Conservation (phyloP, 2,329 filamentous ascomycete species). For the Colletotrichum shisoi region DNA sequence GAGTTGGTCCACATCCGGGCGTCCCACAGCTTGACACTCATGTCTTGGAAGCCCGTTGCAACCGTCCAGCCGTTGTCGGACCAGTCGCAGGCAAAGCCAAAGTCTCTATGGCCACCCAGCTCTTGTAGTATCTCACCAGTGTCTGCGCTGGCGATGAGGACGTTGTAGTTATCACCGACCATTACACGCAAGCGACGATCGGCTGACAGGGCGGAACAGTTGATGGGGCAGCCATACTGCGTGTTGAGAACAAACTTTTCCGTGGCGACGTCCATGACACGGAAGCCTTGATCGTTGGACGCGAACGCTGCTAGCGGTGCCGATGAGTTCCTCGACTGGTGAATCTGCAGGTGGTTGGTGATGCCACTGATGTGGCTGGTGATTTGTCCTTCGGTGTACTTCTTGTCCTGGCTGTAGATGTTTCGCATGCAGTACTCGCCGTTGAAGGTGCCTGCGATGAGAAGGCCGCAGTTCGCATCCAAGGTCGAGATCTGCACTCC, state of each 20-base stretch:
- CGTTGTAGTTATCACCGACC: conserved; percentile 73
- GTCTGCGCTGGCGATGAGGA: conserved; percentile 74
- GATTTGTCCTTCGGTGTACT: conserved; percentile 56
- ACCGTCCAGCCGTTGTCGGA: conserved; percentile 78
- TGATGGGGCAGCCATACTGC: conserved; percentile 69
- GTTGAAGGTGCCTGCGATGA: conserved; percentile 67
- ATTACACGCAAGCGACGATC: conserved; percentile 75
- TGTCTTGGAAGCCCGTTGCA: conserved; percentile 80
- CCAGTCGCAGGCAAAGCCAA: conserved; percentile 81
- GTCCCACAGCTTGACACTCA: conserved; percentile 77
- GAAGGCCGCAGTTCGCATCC: conserved; percentile 61
- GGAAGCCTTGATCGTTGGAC: conserved; percentile 68
- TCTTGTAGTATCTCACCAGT: conserved; percentile 65
- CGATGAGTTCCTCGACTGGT: conserved; percentile 61
- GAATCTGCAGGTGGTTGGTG: conserved; percentile 70
- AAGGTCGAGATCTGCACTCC: conserved; percentile 60
- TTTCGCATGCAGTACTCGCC: conserved; percentile 63
- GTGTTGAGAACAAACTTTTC: conserved; percentile 64
- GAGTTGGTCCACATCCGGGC: conserved; percentile 71
- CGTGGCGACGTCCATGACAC: conserved; percentile 65
- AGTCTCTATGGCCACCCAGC: conserved; percentile 72
- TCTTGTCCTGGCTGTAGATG: conserved; percentile 53
- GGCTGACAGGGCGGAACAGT: conserved; percentile 76
- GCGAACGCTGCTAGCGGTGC: conserved; percentile 66
- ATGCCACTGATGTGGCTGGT: conserved; percentile 63